Evolutionary conservation across 1,284 basidiomycete species (phyloP), one percentile per base, ranked within the genome.

Genomic region (Ustilago sp.): DNA sequence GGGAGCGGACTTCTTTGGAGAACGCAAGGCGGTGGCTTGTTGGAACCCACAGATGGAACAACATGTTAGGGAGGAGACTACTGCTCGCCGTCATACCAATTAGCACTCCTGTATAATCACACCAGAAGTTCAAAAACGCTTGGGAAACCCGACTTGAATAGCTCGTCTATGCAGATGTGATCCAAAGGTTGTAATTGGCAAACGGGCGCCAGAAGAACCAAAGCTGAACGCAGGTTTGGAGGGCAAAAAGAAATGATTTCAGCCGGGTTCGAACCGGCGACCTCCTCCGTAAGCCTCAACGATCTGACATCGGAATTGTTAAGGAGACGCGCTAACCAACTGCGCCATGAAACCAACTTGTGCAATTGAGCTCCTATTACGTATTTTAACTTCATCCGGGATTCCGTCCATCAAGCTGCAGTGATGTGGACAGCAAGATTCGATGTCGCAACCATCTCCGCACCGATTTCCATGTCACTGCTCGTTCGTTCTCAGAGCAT

Each of bases 321-420:
- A 76, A 76, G 74, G 74, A 76, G 74, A 76, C 74, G 68, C 74
- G 74, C 74, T 76, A 76, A 72, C 74, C 74, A 76, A 72, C 74
- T 76, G 74, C 74, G 74, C 74, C 74, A 76, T 68, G 74, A 76
- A 76, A 76, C 74, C 68, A 13, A 15, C 8, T n/a, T 28, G 31
- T 39, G 1, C 35, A 8, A 0, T 0, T 0, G 8, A 2, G 15
- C 19, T 23, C 4, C 3, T 13, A 28, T 39, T 57, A 35, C 19
- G 7, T 50, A 31, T 32, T 35, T 17, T 0, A 34, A 17, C 6
- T 17, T 9, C 1, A 34, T 5, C 0, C 3, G 2, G 0, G 3
- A 3, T 28, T 0, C 3, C 3, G 23, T 28, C 23, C 23, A 28
- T 28, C 3, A 13, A 32, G 7, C 8, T 8, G 34, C 23, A 47